Evolutionary conservation across 1,284 basidiomycete species (phyloP).

Genomic region (Papiliotrema laurentii): DNA sequence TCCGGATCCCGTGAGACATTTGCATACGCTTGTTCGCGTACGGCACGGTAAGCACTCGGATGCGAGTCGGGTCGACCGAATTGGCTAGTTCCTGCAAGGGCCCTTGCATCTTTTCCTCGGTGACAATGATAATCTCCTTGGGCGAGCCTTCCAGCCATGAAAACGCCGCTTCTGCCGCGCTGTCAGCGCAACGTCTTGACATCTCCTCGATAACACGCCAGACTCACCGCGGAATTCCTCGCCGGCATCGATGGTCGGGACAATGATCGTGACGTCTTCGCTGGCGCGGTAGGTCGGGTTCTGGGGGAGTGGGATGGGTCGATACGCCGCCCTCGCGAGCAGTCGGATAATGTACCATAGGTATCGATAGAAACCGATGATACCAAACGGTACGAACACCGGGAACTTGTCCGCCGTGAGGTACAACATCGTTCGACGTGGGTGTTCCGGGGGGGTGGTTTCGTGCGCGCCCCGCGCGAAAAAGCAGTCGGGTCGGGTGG

Average conservation of each 20-base stretch:
- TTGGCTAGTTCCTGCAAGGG: slow-evolving; percentile 81
- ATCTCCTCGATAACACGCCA: neutral
- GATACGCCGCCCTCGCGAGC: slow-evolving; percentile 67
- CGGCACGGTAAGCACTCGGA: slow-evolving; percentile 81
- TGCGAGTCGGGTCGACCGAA: slow-evolving; percentile 72
- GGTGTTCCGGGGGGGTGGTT: no score
- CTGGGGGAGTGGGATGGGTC: slow-evolving; percentile 76
- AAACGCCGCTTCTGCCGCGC: slow-evolving; percentile 61
- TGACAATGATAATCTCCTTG: slow-evolving; percentile 89
- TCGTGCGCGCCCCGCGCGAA: no score
- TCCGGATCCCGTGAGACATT: slow-evolving; percentile 85
- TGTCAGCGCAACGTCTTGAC: neutral
- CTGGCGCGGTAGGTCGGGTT: slow-evolving; percentile 80
- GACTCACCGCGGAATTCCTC: slow-evolving; percentile 71
- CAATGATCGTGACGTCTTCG: slow-evolving; percentile 91
- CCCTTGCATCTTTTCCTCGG: slow-evolving; percentile 81
- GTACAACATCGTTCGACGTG: slow-evolving; percentile 1
- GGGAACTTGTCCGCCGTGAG: slow-evolving; percentile 9
- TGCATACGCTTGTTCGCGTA: slow-evolving; percentile 89
- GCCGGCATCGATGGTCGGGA: slow-evolving; percentile 89
- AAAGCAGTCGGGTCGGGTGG: neutral
- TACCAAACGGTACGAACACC: slow-evolving; percentile 71
- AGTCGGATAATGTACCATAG: slow-evolving; percentile 83
- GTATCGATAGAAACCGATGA: slow-evolving; percentile 83
- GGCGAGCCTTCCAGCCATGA: slow-evolving; percentile 85